These are phyloP conservation scores for Xerocomus brunneocitrinus DNA, from an alignment of 768 basidiomycete genomes.

Conservation along the genomic window DNA sequence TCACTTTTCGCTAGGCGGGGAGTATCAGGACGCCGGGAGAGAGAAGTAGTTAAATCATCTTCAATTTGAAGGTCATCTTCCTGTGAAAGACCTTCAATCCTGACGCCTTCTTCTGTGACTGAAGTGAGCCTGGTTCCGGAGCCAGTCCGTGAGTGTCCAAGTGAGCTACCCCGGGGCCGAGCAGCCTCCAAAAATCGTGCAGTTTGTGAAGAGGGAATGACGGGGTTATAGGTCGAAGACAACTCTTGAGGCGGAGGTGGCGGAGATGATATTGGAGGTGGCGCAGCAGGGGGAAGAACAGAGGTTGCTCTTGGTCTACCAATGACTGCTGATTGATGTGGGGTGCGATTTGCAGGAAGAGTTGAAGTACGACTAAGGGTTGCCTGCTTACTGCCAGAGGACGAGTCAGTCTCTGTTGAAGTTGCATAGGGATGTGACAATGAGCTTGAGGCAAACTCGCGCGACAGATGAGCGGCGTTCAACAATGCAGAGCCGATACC, in stretches of 20 bases:
- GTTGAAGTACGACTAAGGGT: slow-evolving; percentile 35
- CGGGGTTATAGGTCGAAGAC: slow-evolving; percentile 22
- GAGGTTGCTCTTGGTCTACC: slow-evolving; percentile 53
- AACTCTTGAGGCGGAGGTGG: slow-evolving; percentile 53
- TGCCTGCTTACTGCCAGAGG: slow-evolving; percentile 19
- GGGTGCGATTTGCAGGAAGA: slow-evolving; percentile 28
- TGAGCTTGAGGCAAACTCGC: slow-evolving; percentile 24
- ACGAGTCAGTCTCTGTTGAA: slow-evolving; percentile 35
- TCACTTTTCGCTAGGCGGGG: slow-evolving; percentile 44
- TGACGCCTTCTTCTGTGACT: slow-evolving; percentile 55
- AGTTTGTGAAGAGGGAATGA: slow-evolving; percentile 30
- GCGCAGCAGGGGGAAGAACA: slow-evolving; percentile 58
- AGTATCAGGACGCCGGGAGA: slow-evolving; percentile 36
- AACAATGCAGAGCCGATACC: slow-evolving; percentile 45
- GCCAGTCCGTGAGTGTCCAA: slow-evolving; percentile 50
- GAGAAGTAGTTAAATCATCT: slow-evolving; percentile 29
- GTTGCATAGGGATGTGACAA: slow-evolving; percentile 50
- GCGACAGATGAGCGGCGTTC: slow-evolving; percentile 28
- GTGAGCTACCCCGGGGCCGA: slow-evolving; percentile 46
- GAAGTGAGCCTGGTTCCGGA: slow-evolving; percentile 55
- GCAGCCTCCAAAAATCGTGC: slow-evolving; percentile 33
- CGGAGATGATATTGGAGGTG: slow-evolving; percentile 56
- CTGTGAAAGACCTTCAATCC: slow-evolving; percentile 33
- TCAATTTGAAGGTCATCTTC: slow-evolving; percentile 25
- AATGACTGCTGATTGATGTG: slow-evolving; percentile 19